These are phyloP conservation scores for Kockovaella imperatae DNA, from an alignment of 768 basidiomycete genomes.

Conservation along the genomic window DNA sequence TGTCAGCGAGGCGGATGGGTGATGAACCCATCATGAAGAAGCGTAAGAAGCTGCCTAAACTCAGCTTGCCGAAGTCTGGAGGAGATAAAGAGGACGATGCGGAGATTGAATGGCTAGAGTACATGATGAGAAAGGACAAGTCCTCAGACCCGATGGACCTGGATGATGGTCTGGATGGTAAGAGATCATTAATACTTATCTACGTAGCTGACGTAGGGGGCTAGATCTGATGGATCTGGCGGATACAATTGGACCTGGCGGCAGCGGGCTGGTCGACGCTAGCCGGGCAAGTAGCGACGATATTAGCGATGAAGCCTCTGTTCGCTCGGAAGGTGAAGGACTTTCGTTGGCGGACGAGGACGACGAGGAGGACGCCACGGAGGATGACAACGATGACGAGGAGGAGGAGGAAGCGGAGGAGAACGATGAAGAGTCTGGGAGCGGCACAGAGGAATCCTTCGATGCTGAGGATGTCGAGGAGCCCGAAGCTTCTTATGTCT, in stretches of 20 bases:
- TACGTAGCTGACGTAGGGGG: neutral
- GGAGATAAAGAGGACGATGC: conserved; percentile 63
- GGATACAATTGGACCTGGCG: conserved; percentile 35
- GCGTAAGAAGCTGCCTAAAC: conserved; percentile 27
- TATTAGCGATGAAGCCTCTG: conserved; percentile 22
- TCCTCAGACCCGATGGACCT: conserved; percentile 42
- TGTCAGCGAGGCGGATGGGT: neutral
- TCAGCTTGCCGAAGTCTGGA: conserved; percentile 12
- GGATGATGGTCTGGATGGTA: conserved; percentile 81
- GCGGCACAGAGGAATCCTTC: neutral
- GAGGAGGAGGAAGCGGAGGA: conserved; percentile 11
- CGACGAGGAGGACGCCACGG: conserved; percentile 14
- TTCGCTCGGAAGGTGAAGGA: conserved; percentile 41
- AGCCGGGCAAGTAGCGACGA: conserved; percentile 6
- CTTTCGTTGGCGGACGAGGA: conserved; percentile 16
- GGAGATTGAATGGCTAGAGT: conserved; percentile 77
- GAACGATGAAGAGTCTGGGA: conserved; percentile 1
- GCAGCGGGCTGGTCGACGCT: conserved; percentile 20
- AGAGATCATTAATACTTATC: conserved; percentile 8
- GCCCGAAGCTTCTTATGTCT: neutral
- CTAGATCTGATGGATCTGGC: conserved; percentile 37
- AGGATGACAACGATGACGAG: conserved; percentile 23
- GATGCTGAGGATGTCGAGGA: neutral
- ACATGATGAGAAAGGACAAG: conserved; percentile 53
- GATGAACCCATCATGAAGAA: conserved; percentile 5